A percentile compares a stretch with the other conserved stretches of the same genome.
phyloP scores from a whole-genome alignment of 2,329 filamentous ascomycete species.

The Stachybotrys elegans region DNA sequence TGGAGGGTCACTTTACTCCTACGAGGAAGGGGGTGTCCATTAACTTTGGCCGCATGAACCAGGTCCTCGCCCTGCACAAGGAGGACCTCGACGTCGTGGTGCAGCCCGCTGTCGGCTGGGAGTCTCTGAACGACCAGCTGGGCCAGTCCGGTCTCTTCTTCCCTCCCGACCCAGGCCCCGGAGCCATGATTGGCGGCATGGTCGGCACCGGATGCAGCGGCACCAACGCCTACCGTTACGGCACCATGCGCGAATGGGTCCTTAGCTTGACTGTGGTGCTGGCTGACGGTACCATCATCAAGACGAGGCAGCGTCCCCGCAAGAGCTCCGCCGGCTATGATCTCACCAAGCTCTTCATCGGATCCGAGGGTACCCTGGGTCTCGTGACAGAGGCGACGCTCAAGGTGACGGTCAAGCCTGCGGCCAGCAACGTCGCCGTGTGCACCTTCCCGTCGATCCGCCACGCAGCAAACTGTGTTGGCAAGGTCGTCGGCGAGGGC shows the following conservation, averaged over 20 bases:
- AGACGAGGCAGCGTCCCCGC: slow-evolving; percentile 79
- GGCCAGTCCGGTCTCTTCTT: slow-evolving; percentile 76
- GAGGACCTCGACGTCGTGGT: slow-evolving; percentile 72
- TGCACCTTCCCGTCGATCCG: slow-evolving; percentile 55
- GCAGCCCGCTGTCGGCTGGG: slow-evolving; percentile 82
- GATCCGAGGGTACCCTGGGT: slow-evolving; percentile 85
- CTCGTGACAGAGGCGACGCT: slow-evolving; percentile 87
- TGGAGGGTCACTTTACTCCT: slow-evolving; percentile 84
- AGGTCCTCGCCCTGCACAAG: slow-evolving; percentile 71
- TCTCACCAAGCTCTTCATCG: slow-evolving; percentile 82
- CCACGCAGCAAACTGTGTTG: slow-evolving; percentile 72
- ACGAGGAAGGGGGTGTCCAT: slow-evolving; percentile 80
- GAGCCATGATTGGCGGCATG: slow-evolving; percentile 90
- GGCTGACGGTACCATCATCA: slow-evolving; percentile 84
- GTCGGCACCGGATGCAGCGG: slow-evolving; percentile 69
- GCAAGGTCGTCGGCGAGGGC: slow-evolving; percentile 72
- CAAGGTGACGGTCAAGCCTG: slow-evolving; percentile 78
- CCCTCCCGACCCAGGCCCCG: slow-evolving; percentile 84
- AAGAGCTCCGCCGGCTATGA: slow-evolving; percentile 93
- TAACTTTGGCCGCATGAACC: slow-evolving; percentile 82
- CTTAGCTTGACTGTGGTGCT: slow-evolving; percentile 80
- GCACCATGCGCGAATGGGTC: slow-evolving; percentile 95
- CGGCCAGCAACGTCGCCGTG: slow-evolving; percentile 76
- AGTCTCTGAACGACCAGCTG: slow-evolving; percentile 75
- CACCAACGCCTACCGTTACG: slow-evolving; percentile 88